Evolutionary conservation across 2,329 filamentous ascomycete genomes (phyloP).

Genomic region (Hymenoscyphus repandus): DNA sequence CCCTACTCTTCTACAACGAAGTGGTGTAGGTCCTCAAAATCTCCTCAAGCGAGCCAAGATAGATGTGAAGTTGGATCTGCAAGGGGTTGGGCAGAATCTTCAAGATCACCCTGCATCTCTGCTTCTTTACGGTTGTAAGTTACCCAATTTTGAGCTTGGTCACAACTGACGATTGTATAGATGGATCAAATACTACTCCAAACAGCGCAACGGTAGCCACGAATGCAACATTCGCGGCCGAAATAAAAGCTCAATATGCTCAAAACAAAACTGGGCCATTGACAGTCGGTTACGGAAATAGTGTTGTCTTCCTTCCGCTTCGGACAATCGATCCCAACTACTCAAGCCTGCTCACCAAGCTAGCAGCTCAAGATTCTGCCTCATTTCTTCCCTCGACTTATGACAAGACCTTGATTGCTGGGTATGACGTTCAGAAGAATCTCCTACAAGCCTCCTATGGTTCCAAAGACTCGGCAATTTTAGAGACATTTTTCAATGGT

Average conservation of each 20-base stretch:
- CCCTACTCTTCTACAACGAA: conserved; percentile 32
- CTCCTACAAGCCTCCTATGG: conserved; percentile 3
- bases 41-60: conserved; percentile 20
- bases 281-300: conserved; percentile 2
- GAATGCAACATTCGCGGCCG: conserved; percentile 1
- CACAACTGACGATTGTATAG: not conserved
- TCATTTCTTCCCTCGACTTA: not conserved
- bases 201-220: not conserved
- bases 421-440: conserved; percentile 4
- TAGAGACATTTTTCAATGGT: conserved; percentile 3
- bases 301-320: not conserved
- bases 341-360: not conserved
- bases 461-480: not conserved
- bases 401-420: not conserved
- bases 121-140: not conserved
- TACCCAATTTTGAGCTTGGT: no score
- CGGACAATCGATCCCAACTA: conserved; percentile 1
- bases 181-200: not conserved
- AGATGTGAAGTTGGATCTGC: conserved; percentile 14
- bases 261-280: not conserved
- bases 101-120: conserved; percentile 8
- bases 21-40: conserved; percentile 25
- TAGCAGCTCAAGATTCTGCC: not conserved
- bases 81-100: conserved; percentile 25
- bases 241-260: not conserved